Evolutionary conservation across 1,139 yeast species (phyloP).

Genomic region (Debaryomyces sp.): DNA sequence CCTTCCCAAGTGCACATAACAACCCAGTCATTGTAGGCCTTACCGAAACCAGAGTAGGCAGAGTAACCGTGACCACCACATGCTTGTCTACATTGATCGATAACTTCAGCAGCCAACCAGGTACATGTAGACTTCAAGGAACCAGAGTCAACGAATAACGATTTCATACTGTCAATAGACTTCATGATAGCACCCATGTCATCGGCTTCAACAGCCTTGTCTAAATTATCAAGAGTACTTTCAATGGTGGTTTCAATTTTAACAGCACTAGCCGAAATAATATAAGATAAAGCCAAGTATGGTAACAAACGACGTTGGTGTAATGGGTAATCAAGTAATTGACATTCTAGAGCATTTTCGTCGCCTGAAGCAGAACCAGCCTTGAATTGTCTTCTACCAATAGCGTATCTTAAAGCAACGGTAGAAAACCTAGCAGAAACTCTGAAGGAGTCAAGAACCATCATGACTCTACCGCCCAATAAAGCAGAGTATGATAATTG

Average conservation of each 20-base stretch:
- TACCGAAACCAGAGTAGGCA: conserved; percentile 50
- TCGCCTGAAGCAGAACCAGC: conserved; percentile 23
- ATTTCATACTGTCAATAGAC: conserved; percentile 44
- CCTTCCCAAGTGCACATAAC: conserved; percentile 60
- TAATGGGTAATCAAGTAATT: conserved; percentile 49
- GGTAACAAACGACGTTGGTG: conserved; percentile 51
- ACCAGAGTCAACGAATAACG: conserved; percentile 50
- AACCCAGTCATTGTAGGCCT: conserved; percentile 52
- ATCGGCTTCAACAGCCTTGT: conserved; percentile 37
- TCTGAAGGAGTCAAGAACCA: conserved; percentile 49
- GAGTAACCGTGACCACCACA: conserved; percentile 59
- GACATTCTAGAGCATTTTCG: conserved; percentile 33
- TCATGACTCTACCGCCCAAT: conserved; percentile 48
- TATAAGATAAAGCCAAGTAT: conserved; percentile 47
- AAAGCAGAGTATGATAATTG: conserved; percentile 51
- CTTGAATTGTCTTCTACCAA: conserved; percentile 50
- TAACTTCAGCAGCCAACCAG: conserved; percentile 50
- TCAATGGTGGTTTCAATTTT: conserved; percentile 37
- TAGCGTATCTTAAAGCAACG: conserved; percentile 48
- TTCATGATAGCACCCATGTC: conserved; percentile 39
- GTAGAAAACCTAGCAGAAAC: conserved; percentile 45
- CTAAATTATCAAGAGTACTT: conserved; percentile 33
- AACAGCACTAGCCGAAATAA: conserved; percentile 43
- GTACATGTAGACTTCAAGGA: conserved; percentile 51
- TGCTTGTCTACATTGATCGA: conserved; percentile 52